Conservation (phyloP, 2,329 filamentous ascomycete genomes). For the Diaporthe eres region DNA sequence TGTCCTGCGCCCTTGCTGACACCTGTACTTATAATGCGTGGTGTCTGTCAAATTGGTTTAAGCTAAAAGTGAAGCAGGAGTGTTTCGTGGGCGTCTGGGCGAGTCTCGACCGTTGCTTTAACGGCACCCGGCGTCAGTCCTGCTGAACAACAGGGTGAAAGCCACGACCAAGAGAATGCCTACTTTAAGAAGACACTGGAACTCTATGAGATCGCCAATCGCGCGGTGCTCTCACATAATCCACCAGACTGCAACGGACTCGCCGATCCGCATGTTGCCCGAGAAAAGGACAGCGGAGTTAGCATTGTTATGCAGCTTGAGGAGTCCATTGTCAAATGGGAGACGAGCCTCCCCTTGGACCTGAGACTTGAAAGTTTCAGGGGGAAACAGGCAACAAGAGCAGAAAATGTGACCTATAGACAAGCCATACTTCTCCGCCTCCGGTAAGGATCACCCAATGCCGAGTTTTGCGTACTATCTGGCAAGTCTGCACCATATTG, state of each 20-base stretch:
- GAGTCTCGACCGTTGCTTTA: not conserved
- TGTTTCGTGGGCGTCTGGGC: not conserved
- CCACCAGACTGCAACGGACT: conserved; percentile 28
- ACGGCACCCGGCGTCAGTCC: not conserved
- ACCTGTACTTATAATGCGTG: not conserved
- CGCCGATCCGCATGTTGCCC: not conserved
- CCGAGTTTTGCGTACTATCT: not conserved
- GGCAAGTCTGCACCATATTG: not conserved
- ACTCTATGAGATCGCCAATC: conserved; percentile 57
- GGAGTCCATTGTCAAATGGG: conserved; percentile 13
- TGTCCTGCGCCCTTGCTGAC: not conserved
- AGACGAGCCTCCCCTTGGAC: not conserved
- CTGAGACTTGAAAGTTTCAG: not conserved
- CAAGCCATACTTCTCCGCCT: conserved; percentile 15
- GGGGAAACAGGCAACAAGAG: not conserved
- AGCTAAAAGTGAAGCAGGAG: not conserved
- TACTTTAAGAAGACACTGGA: conserved; percentile 12
- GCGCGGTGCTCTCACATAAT: conserved; percentile 31
- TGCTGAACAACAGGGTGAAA: not conserved
- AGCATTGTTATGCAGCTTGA: conserved; percentile 13
- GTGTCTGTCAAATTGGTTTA: not conserved
- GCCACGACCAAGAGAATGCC: not conserved
- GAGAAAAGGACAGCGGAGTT: not conserved
- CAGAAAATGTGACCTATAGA: not conserved
- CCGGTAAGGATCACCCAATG: conserved; percentile 10